Conservation (phyloP, 2,329 filamentous ascomycete species). For the Cladosporium sp. region DNA sequence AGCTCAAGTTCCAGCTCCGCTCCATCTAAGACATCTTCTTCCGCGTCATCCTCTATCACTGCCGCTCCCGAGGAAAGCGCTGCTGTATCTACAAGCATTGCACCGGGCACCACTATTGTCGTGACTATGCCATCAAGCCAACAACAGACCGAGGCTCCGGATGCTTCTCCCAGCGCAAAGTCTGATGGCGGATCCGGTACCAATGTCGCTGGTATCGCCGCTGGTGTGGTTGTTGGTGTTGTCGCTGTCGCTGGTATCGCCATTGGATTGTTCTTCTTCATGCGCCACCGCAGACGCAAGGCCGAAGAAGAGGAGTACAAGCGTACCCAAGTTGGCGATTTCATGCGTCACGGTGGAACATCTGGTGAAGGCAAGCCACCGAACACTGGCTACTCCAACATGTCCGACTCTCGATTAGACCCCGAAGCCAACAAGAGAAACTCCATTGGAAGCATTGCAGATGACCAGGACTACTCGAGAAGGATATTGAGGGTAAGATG, state of each 20-base stretch:
- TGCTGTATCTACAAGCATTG: slow-evolving; percentile 36
- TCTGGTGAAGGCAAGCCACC: slow-evolving; percentile 54
- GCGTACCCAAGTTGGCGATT: slow-evolving; percentile 74
- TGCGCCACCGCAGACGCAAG: slow-evolving; percentile 74
- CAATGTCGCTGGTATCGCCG: slow-evolving; percentile 84
- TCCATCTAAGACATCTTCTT: not conserved
- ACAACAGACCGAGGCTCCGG: slow-evolving; percentile 34
- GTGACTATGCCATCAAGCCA: slow-evolving; percentile 35
- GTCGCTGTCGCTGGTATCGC: slow-evolving; percentile 66
- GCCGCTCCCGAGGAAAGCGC: slow-evolving; percentile 26
- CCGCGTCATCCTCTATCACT: slow-evolving; percentile 24
- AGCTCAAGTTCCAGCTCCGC: not conserved
- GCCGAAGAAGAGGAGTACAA: slow-evolving; percentile 83
- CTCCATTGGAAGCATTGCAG: slow-evolving; percentile 93
- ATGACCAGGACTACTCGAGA: slow-evolving; percentile 95
- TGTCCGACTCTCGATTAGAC: slow-evolving; percentile 82
- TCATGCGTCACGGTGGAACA: slow-evolving; percentile 56
- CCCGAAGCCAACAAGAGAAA: slow-evolving; percentile 59
- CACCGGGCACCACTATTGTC: slow-evolving; percentile 38
- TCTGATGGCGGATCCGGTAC: slow-evolving; percentile 44
- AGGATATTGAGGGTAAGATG: slow-evolving; percentile 81
- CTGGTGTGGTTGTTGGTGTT: slow-evolving; percentile 83
- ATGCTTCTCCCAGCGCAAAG: slow-evolving; percentile 51
- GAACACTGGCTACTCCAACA: slow-evolving; percentile 65
- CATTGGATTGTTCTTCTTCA: slow-evolving; percentile 71